Evolutionary conservation across 148 eudicot species (phyloP), one percentile per base, ranked within the genome.

Genomic region (Limonium bicolor): DNA sequence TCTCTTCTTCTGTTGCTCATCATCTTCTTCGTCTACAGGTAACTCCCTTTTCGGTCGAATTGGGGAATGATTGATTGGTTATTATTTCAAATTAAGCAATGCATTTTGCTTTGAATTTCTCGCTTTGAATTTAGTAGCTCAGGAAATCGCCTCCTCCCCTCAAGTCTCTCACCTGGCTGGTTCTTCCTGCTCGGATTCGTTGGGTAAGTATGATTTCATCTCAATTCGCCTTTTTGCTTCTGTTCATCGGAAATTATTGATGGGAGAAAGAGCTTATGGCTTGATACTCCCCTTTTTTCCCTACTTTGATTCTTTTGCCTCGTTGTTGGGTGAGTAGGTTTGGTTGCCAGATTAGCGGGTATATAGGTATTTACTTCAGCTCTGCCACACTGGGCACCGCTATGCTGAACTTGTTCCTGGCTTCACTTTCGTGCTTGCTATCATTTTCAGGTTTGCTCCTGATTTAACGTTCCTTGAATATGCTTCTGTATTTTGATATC

Each of bases 351-450:
- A 21, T 83, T 38, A 54, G 68, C 35, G 88, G 84, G 34, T 76
- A 67, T 52, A 51, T 68, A 37, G 94, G 88, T 27, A 45, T 73
- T 23, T 34, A 57, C 36, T 84, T 57, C 39, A 66, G 69, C 42
- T 77, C 88, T 42, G 69, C 94, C 5, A 63, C 85, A 14, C 77
- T 79, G 39, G 77, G 58, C 5, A 44, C 85, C 7, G 69, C 88
- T 21, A 67, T 84, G 73, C 61, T 84, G 52, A 79, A 79, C 59
- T 81, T 84, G 34, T 79, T 41, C 94, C 94, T 1, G 94, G 81
- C 27, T 74, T 79, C 36, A 84, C 94, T 20, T 79, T 84, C 68
- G 21, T 76, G 38, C 73, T 84, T 41, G 87, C 94, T 22, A 54
- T 79, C 54, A 49, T 73, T 44, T 64, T 73, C 55, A 66, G 94